Percentiles rank a stretch among this genome's conserved stretches.
phyloP scores from a whole-genome alignment of 148 eudicot species.

The Vaccinium vitisidaea region DNA sequence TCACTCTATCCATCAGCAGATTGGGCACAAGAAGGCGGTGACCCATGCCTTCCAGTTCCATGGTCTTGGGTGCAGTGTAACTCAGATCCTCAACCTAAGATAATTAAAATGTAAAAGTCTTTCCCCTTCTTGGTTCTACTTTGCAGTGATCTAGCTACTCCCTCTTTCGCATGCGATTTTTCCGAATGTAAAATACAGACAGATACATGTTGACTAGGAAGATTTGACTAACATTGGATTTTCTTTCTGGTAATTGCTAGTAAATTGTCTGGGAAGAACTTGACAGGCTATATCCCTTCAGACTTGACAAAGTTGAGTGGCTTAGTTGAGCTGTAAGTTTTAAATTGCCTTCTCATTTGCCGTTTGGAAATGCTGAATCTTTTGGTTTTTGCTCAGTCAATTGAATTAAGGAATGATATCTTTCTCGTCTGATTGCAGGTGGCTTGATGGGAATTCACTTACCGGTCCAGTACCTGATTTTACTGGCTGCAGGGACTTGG shows the following conservation, averaged over 20 bases:
- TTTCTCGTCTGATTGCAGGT: slow-evolving; percentile 44
- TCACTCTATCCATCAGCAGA: slow-evolving; percentile 52
- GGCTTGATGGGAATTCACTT: slow-evolving; percentile 85
- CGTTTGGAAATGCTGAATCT: background rate
- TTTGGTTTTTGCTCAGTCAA: background rate
- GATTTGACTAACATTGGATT: background rate
- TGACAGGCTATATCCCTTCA: slow-evolving; percentile 74
- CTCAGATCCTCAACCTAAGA: slow-evolving; percentile 72
- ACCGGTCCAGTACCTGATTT: slow-evolving; percentile 89
- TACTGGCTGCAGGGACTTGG: slow-evolving; percentile 66
- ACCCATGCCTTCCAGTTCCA: slow-evolving; percentile 93
- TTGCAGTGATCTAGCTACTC: too few relatives aligned
- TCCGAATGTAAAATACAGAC: too few relatives aligned
- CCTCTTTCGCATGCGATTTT: too few relatives aligned
- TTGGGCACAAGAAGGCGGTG: slow-evolving; percentile 98
- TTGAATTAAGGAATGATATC: slow-evolving; percentile 12
- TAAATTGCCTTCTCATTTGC: slow-evolving; percentile 7
- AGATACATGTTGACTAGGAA: background rate
- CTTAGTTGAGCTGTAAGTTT: slow-evolving; percentile 81
- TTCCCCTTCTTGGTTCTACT: slow-evolving; percentile 5
- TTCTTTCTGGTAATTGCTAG: slow-evolving; percentile 38
- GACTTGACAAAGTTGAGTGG: slow-evolving; percentile 69
- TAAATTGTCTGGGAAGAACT: slow-evolving; percentile 62
- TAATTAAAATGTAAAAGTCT: slow-evolving; percentile 56
- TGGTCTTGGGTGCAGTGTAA: slow-evolving; percentile 91